phyloP scores from a whole-genome alignment of 495 filamentous ascomycete species.

The Talaromyces stipitatus region DNA sequence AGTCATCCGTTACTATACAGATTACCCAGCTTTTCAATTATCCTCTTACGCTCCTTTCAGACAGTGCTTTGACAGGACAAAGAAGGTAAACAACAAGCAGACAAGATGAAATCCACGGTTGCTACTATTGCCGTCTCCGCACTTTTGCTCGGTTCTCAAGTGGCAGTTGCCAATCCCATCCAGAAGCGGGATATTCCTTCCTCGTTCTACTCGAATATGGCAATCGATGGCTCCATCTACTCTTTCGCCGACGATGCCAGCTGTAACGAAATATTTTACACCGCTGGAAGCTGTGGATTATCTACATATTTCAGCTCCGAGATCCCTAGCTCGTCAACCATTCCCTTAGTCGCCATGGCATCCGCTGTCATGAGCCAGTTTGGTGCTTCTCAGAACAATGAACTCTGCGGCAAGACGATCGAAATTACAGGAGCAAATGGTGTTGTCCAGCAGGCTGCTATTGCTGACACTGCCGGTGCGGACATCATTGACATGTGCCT shows the following conservation, averaged over 20 bases:
- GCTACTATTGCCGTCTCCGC: background rate
- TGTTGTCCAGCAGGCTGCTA: background rate
- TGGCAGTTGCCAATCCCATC: background rate
- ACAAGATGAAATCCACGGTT: conserved; percentile 2
- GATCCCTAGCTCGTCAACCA: conserved; percentile 1
- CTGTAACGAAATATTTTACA: conserved; percentile 6
- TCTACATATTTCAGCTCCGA: conserved; percentile 6
- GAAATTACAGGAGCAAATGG: conserved; percentile 6
- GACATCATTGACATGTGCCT: conserved; percentile 7
- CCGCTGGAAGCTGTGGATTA: conserved; percentile 1
- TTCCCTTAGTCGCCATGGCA: background rate
- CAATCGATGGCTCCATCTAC: conserved; percentile 1
- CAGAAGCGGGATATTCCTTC: conserved; percentile 5
- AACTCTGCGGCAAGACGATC: conserved; percentile 6
- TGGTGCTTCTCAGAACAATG: conserved; percentile 1
- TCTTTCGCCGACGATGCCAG: conserved; percentile 1
- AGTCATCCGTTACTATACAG: background rate
- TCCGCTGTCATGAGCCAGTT: conserved; percentile 5
- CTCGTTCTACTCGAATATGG: conserved; percentile 1
- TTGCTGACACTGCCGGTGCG: conserved; percentile 5
- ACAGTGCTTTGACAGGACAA: background rate
- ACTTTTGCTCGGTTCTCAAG: background rate
- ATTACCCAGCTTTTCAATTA: background rate
- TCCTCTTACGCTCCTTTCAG: background rate
- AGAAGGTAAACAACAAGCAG: background rate